Evolutionary conservation across 441 rosid genomes (phyloP).

Genomic region (Corymbia citriodora): DNA sequence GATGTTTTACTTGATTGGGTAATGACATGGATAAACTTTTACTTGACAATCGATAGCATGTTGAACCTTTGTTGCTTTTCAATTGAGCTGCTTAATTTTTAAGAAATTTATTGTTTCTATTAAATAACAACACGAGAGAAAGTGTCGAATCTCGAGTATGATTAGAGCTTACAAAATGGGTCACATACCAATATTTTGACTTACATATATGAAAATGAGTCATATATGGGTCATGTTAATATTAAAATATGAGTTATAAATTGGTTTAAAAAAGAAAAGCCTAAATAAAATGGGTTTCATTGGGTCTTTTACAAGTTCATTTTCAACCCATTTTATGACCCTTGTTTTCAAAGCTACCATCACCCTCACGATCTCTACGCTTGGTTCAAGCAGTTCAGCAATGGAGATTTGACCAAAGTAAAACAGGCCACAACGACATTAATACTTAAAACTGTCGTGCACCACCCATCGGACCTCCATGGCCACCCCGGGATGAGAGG

Average conservation of each 20-base stretch:
- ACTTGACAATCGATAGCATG: fast-evolving
- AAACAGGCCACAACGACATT: too few species aligned
- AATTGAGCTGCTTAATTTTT: background rate
- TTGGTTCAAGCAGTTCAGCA: too few species aligned
- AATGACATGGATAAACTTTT: background rate
- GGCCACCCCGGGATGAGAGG: too few species aligned
- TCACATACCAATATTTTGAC: background rate
- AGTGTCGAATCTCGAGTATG: background rate
- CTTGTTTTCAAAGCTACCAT: too few species aligned
- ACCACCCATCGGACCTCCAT: too few species aligned
- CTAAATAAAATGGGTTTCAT: too few species aligned
- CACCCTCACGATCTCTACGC: too few species aligned
- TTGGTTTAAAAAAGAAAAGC: too few species aligned
- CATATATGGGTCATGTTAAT: background rate
- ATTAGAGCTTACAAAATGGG: background rate
- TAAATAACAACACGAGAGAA: background rate
- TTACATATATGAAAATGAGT: background rate
- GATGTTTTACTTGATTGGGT: background rate
- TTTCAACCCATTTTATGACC: too few species aligned
- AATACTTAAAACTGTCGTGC: too few species aligned
- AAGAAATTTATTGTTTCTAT: background rate
- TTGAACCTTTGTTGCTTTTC: background rate
- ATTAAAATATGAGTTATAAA: background rate
- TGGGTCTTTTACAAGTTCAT: too few species aligned
- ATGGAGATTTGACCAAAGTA: too few species aligned